These are phyloP conservation scores for Exophiala lecanii-corni DNA, from an alignment of 2,329 filamentous ascomycete species.

Conservation along the genomic window DNA sequence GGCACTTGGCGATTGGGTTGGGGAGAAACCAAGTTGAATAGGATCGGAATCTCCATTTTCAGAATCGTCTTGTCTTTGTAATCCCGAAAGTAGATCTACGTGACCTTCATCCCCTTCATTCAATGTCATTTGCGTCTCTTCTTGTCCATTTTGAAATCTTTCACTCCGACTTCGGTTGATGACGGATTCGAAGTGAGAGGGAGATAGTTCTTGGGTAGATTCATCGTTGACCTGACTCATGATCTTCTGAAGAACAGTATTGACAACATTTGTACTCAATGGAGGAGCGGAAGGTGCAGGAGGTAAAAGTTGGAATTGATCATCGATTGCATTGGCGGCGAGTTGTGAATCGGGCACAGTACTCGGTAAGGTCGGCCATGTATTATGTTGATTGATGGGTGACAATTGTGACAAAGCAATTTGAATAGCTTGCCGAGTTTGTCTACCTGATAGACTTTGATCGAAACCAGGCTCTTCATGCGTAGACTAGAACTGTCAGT, in stretches of 20 bases:
- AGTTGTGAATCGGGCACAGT: conserved; percentile 24
- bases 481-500: conserved; percentile 2
- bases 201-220: conserved; percentile 43
- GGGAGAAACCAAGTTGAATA: conserved; percentile 17
- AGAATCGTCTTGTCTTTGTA: conserved; percentile 21
- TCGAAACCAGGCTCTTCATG: conserved; percentile 13
- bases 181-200: conserved; percentile 40
- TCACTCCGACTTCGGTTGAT: conserved; percentile 35
- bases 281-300: not conserved
- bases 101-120: conserved; percentile 41
- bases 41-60: conserved; percentile 9
- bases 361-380: conserved; percentile 4
- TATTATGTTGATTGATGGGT: not conserved
- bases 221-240: conserved; percentile 33
- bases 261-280: not conserved
- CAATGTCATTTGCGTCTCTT: conserved; percentile 35
- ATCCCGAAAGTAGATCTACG: conserved; percentile 39
- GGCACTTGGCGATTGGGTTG: conserved; percentile 30
- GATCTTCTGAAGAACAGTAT: conserved; percentile 28
- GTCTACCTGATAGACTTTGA: conserved; percentile 3
- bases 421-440: conserved; percentile 6
- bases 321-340: conserved; percentile 9
- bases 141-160: conserved; percentile 24
- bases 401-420: conserved; percentile 6
- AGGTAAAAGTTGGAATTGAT: conserved; percentile 6